A percentile compares a stretch with the other conserved stretches of the same genome.
Conservation (phyloP, 768 basidiomycete genomes). For the Lactarius quietus region DNA sequence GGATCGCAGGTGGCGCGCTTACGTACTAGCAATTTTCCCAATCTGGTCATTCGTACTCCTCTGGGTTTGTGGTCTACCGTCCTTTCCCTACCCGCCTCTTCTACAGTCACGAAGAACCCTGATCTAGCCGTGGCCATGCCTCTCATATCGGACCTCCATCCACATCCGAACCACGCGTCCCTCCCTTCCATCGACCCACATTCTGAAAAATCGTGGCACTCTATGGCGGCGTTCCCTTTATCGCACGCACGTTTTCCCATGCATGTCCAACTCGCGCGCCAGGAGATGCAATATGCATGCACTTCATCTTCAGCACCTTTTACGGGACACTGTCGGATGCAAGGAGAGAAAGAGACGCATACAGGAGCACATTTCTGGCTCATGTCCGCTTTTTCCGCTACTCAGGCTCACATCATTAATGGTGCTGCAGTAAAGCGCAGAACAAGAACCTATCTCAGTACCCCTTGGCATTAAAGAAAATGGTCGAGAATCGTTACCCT, state of each 20-base stretch:
- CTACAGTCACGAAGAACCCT: slow-evolving; percentile 41
- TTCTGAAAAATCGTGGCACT: no score
- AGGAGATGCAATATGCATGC: neutral
- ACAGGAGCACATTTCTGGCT: neutral
- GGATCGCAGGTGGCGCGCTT: no score
- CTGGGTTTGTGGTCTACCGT: slow-evolving; percentile 40
- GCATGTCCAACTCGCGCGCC: no score
- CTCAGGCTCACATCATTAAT: neutral
- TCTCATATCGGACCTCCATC: no score
- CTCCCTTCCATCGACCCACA: no score
- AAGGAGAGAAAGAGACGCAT: neutral
- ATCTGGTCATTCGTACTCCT: no score
- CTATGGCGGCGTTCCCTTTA: no score
- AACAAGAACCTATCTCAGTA: neutral
- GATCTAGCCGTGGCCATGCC: no score
- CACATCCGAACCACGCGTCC: no score
- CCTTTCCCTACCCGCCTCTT: slow-evolving; percentile 47
- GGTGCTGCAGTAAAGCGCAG: neutral
- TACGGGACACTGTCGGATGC: neutral
- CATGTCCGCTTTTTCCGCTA: neutral
- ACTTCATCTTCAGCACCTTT: neutral
- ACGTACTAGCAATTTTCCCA: no score
- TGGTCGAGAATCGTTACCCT: neutral
- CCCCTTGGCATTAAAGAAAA: neutral
- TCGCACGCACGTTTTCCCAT: no score